Evolutionary conservation across 495 filamentous ascomycete species (phyloP).

Genomic region (Hamigera avellanea): DNA sequence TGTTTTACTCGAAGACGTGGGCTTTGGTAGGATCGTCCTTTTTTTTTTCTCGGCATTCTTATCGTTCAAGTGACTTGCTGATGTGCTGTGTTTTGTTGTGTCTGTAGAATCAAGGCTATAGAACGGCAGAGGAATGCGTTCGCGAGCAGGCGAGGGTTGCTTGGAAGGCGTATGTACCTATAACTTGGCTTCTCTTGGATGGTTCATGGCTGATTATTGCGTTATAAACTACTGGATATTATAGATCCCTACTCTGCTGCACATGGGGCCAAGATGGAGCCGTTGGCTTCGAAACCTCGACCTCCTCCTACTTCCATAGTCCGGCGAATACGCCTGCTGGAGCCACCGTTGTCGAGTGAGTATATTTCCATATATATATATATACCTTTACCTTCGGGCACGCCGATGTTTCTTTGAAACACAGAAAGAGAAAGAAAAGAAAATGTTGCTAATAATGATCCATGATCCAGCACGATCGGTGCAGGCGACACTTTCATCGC

Average conservation of each 20-base stretch:
- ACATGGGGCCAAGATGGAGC: constrained; percentile 60
- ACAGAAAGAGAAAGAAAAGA: no score
- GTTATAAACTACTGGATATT: neutral
- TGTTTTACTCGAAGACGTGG: constrained; percentile 63
- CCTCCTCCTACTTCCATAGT: constrained; percentile 26
- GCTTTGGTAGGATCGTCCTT: constrained; percentile 43
- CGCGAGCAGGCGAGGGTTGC: constrained; percentile 27
- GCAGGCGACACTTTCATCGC: constrained; percentile 70
- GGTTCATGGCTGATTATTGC: no score
- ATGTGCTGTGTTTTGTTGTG: no score
- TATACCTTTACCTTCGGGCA: no score
- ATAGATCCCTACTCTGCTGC: constrained; percentile 47
- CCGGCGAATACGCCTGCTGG: constrained; percentile 31
- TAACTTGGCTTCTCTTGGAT: no score
- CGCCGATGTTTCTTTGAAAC: no score
- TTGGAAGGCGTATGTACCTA: constrained; percentile 33
- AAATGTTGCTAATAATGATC: no score
- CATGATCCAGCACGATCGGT: constrained; percentile 51
- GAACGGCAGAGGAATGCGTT: constrained; percentile 38
- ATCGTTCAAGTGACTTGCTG: constrained; percentile 3
- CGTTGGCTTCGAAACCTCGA: constrained; percentile 28
- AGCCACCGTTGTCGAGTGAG: no score
- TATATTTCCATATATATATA: no score
- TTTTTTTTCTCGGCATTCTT: constrained; percentile 4
- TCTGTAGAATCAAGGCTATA: constrained; percentile 35